Percentiles rank a stretch among this genome's conserved stretches.
These are phyloP conservation scores for Jackrogersella multiformis DNA, from an alignment of 495 filamentous ascomycete genomes.

Conservation along the genomic window DNA sequence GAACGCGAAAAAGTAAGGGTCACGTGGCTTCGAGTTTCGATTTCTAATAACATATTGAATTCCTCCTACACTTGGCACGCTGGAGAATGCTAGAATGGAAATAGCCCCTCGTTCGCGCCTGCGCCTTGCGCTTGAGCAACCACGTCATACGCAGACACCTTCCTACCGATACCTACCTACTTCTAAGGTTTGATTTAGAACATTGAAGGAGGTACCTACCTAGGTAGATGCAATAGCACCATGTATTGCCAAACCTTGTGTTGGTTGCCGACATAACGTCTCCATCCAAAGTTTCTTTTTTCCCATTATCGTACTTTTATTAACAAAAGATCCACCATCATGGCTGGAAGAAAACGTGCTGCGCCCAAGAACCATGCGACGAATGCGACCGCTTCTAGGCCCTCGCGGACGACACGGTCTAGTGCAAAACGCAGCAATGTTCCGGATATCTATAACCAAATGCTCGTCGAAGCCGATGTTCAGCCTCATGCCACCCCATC, in stretches of 20 bases:
- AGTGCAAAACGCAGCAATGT: slow-evolving; percentile 44
- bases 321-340: slow-evolving; percentile 2
- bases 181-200: too few relatives aligned
- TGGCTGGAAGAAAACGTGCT: slow-evolving; percentile 45
- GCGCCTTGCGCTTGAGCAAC: not conserved
- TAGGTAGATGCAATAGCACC: not conserved
- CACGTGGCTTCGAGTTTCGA: slow-evolving; percentile 46
- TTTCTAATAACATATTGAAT: not conserved
- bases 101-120: slow-evolving; percentile 28
- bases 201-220: too few relatives aligned
- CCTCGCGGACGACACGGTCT: slow-evolving; percentile 33
- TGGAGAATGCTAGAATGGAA: not conserved
- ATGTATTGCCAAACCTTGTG: slow-evolving; percentile 9
- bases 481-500: slow-evolving; percentile 40
- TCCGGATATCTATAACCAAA: slow-evolving; percentile 69
- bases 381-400: slow-evolving; percentile 30
- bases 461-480: slow-evolving; percentile 70
- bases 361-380: slow-evolving; percentile 25
- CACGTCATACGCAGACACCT: not conserved
- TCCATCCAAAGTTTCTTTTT: not conserved
- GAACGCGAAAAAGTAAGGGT: slow-evolving; percentile 24
- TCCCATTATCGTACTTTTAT: not conserved
- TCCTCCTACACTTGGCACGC: not conserved
- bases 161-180: too few relatives aligned
- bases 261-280: slow-evolving; percentile 7